Evolutionary conservation across 139 green algal genomes (phyloP).

Genomic region (Bryopsis sp.): DNA sequence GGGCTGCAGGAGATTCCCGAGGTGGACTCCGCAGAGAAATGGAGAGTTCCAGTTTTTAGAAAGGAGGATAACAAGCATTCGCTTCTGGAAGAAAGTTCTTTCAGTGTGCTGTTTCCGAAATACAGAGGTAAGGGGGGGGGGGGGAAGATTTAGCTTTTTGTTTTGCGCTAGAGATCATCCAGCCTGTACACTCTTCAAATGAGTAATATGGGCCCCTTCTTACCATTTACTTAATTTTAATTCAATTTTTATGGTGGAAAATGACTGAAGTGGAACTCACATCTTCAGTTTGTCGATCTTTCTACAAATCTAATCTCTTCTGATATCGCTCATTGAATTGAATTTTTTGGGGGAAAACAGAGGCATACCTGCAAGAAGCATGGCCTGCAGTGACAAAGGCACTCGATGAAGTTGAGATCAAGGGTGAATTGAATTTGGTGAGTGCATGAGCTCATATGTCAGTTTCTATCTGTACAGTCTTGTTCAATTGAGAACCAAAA

Average conservation of each 20-base stretch:
- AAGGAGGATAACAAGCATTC: conserved; percentile 86
- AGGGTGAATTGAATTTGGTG: conserved; percentile 76
- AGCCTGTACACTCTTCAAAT: background rate
- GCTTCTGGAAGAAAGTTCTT: conserved; percentile 93
- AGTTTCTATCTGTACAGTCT: background rate
- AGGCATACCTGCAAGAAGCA: conserved; percentile 94
- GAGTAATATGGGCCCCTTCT: background rate
- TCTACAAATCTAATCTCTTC: no score
- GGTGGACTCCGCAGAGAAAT: conserved; percentile 94
- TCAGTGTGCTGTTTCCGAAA: conserved; percentile 96
- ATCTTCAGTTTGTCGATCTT: no score
- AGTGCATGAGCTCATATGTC: background rate
- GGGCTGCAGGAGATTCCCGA: conserved; percentile 36
- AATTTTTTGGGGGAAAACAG: no score
- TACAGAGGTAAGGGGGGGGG: conserved; percentile 90
- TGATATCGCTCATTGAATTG: no score
- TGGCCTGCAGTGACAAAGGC: conserved; percentile 86
- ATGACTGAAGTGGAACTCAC: no score
- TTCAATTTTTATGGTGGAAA: no score
- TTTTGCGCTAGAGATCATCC: no score
- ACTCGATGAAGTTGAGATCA: conserved; percentile 71
- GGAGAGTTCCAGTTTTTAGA: conserved; percentile 62
- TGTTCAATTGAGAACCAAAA: no score
- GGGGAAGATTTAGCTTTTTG: no score
- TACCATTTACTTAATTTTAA: background rate